phyloP scores from a whole-genome alignment of 495 filamentous ascomycete genomes.

The Sabuloglossum arenarium region DNA sequence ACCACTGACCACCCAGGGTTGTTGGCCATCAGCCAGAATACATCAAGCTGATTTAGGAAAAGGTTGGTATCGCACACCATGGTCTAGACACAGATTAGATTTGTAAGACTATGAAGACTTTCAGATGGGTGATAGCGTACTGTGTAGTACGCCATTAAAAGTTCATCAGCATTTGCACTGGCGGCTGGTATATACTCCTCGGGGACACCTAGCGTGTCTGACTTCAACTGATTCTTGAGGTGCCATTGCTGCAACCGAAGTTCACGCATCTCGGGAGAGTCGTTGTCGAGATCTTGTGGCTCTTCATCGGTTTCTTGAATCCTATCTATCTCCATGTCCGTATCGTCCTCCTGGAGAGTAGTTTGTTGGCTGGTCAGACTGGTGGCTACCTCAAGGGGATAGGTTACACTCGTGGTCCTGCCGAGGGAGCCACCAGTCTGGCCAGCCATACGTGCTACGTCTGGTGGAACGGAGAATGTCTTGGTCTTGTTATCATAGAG shows the following conservation, averaged over 20 bases:
- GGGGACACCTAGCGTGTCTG: neutral
- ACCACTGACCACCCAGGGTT: slow-evolving; percentile 3
- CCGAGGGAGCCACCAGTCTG: neutral
- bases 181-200: neutral
- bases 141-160: neutral
- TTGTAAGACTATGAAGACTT: neutral
- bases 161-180: neutral
- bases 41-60: slow-evolving; percentile 4
- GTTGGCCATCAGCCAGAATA: slow-evolving; percentile 3
- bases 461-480: neutral
- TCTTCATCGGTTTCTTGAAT: neutral
- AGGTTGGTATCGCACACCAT: slow-evolving; percentile 8
- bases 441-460: neutral
- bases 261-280: slow-evolving; percentile 5
- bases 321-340: slow-evolving; percentile 2
- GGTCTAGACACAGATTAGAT: neutral
- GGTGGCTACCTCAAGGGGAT: neutral
- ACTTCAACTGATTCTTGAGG: neutral
- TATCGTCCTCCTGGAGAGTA: neutral
- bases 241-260: neutral
- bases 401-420: neutral
- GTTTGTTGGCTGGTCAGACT: neutral
- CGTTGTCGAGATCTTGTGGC: neutral
- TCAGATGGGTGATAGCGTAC: neutral
- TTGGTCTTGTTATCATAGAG: neutral